Conservation (phyloP, 2,329 filamentous ascomycete species). For the Didymella exigua region DNA sequence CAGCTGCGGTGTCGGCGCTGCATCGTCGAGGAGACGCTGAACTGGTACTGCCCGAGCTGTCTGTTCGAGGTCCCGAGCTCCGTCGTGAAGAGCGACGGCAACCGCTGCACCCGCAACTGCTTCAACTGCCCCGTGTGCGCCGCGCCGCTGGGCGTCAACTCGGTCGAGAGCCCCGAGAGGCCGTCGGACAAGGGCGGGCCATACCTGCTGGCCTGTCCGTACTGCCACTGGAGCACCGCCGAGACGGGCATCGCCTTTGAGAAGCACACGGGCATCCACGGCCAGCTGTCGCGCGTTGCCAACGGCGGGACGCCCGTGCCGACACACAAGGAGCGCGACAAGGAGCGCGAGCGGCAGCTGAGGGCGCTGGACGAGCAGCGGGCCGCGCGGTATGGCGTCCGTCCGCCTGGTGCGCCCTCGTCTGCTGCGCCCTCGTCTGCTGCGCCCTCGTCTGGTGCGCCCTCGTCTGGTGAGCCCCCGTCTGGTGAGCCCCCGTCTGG, state of each 20-base stretch:
- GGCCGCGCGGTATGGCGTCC: conserved; percentile 18
- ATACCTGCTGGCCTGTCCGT: conserved; percentile 83
- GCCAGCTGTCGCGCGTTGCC: conserved; percentile 75
- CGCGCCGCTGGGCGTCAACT: conserved; percentile 76
- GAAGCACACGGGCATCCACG: conserved; percentile 82
- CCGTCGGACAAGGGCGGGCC: conserved; percentile 56
- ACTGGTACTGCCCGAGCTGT: conserved; percentile 94
- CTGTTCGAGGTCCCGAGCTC: conserved; percentile 95
- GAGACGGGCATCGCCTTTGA: conserved; percentile 92
- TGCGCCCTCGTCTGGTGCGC: no score
- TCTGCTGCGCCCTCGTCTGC: no score
- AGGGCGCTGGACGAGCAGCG: conserved; percentile 37
- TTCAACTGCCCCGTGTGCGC: conserved; percentile 93
- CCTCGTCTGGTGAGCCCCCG: no score
- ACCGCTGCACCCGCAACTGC: conserved; percentile 92
- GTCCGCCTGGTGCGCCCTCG: conserved; percentile 11
- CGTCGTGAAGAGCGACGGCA: conserved; percentile 89
- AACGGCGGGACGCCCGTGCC: conserved; percentile 52
- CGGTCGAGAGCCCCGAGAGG: conserved; percentile 61
- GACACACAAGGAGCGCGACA: conserved; percentile 49
- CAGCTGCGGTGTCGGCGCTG: conserved; percentile 94
- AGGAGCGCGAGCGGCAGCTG: conserved; percentile 44
- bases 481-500: no score
- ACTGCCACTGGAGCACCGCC: conserved; percentile 90
- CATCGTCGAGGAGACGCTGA: conserved; percentile 89